Conservation (phyloP, 306 rosid genomes). For the Ormosia semicastrata region DNA sequence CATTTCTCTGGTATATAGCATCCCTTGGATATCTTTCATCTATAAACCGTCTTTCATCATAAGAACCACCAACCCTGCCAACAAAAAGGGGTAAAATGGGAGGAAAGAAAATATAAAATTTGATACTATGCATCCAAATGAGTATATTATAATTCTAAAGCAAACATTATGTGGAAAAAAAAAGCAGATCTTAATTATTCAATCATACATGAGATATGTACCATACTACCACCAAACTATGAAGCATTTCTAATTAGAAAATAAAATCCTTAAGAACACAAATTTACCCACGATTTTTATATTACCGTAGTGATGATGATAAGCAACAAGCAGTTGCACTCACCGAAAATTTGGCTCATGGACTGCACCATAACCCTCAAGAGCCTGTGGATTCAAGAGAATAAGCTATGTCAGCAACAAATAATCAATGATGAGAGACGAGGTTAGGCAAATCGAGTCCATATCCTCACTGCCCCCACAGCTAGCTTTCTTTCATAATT, state of each 20-base stretch:
- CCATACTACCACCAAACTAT: not conserved
- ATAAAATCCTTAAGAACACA: not conserved
- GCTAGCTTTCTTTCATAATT: slow-evolving; percentile 79
- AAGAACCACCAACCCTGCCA: slow-evolving; percentile 82
- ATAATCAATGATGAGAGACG: slow-evolving; percentile 78
- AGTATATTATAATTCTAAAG: not conserved
- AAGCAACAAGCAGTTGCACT: slow-evolving; percentile 55
- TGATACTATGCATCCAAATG: slow-evolving; percentile 26
- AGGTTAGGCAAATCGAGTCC: slow-evolving; percentile 99
- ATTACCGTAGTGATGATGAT: slow-evolving; percentile 33
- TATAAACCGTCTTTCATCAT: slow-evolving; percentile 75
- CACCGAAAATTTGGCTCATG: slow-evolving; percentile 96
- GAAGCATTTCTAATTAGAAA: not conserved
- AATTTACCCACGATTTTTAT: slow-evolving; percentile 14
- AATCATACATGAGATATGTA: not conserved
- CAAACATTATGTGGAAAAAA: not conserved
- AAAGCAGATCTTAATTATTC: not conserved
- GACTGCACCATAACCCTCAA: slow-evolving; percentile 87
- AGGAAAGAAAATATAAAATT: slow-evolving; percentile 42
- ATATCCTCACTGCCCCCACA: slow-evolving; percentile 92
- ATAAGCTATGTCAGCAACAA: slow-evolving; percentile 98
- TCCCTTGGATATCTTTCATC: slow-evolving; percentile 89
- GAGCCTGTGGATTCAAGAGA: slow-evolving; percentile 99
- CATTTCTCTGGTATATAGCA: slow-evolving; percentile 64
- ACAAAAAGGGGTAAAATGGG: slow-evolving; percentile 49